Percentiles rank a stretch among this genome's conserved stretches.
These are phyloP conservation scores for Tarenaya hassleriana DNA, from an alignment of 345 rosid species.

Conservation along the genomic window DNA sequence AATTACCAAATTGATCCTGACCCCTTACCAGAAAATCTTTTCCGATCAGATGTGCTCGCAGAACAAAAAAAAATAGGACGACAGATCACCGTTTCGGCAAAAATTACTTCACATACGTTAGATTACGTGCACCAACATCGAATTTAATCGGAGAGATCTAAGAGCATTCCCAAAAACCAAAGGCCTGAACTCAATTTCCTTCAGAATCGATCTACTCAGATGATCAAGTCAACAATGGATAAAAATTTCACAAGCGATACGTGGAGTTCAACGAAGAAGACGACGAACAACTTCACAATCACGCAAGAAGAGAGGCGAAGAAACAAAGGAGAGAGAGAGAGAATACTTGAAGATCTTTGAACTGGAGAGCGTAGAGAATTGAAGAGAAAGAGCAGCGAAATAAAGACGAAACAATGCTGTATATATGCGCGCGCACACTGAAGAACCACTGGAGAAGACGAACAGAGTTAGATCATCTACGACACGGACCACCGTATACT, in stretches of 20 bases:
- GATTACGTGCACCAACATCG: too few species aligned
- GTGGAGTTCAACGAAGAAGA: conserved; percentile 13
- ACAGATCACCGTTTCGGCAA: too few species aligned
- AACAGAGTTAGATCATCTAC: conserved; percentile 16
- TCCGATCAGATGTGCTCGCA: not conserved
- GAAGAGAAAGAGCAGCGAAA: conserved; percentile 25
- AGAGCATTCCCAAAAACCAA: too few species aligned
- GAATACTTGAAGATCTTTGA: conserved; percentile 9
- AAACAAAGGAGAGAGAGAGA: conserved; percentile 9
- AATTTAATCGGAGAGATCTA: too few species aligned
- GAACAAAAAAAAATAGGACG: too few species aligned
- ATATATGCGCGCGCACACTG: conserved; percentile 1
- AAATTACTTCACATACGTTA: too few species aligned
- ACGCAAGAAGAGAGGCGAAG: not conserved
- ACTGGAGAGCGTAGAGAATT: conserved; percentile 11
- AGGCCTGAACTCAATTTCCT: too few species aligned
- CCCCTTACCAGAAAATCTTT: not conserved
- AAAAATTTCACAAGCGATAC: not conserved
- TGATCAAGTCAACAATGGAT: too few species aligned
- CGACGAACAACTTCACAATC: not conserved
- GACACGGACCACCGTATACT: conserved; percentile 10
- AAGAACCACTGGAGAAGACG: conserved; percentile 11
- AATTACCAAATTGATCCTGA: not conserved
- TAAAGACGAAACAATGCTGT: conserved; percentile 18
- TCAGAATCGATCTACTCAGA: too few species aligned